Evolutionary conservation across 768 basidiomycete species (phyloP).

Genomic region (Pleurotus eryngii): DNA sequence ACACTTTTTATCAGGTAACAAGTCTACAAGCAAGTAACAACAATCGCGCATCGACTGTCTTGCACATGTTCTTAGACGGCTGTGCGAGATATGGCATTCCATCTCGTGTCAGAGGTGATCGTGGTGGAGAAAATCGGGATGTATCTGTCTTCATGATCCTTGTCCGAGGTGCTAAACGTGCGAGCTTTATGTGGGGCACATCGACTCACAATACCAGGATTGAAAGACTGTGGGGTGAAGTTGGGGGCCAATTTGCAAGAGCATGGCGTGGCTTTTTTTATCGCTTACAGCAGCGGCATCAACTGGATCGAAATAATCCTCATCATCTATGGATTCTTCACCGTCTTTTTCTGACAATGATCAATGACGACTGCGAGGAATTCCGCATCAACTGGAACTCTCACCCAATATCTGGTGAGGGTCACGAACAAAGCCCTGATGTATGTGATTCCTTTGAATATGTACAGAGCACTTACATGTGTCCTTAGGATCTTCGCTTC

Average conservation of each 20-base stretch:
- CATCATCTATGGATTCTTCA: slow-evolving; percentile 44
- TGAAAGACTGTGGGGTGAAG: slow-evolving; percentile 43
- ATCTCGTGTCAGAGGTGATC: slow-evolving; percentile 28
- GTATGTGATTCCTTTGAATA: slow-evolving; percentile 2
- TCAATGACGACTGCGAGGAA: slow-evolving; percentile 32
- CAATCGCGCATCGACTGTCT: slow-evolving; percentile 25
- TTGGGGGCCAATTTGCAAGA: slow-evolving; percentile 34
- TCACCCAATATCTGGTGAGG: slow-evolving; percentile 28
- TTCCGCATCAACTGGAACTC: slow-evolving; percentile 38
- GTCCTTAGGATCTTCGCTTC: slow-evolving; percentile 9
- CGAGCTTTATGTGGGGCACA: slow-evolving; percentile 31
- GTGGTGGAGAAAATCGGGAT: slow-evolving; percentile 31
- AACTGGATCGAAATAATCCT: slow-evolving; percentile 24
- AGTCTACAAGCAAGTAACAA: slow-evolving; percentile 22
- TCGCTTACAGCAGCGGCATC: slow-evolving; percentile 29
- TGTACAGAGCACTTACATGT: background rate
- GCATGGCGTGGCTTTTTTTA: slow-evolving; percentile 41
- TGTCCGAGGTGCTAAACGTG: slow-evolving; percentile 22
- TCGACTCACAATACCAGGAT: slow-evolving; percentile 41
- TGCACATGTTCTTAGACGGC: slow-evolving; percentile 20
- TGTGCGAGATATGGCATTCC: slow-evolving; percentile 21
- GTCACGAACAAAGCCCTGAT: slow-evolving; percentile 20
- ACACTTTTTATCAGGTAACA: slow-evolving; percentile 26
- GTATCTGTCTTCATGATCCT: slow-evolving; percentile 34
- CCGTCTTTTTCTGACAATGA: slow-evolving; percentile 30